phyloP scores from a whole-genome alignment of 139 green algal genomes.

The Picochlorum sp. region DNA sequence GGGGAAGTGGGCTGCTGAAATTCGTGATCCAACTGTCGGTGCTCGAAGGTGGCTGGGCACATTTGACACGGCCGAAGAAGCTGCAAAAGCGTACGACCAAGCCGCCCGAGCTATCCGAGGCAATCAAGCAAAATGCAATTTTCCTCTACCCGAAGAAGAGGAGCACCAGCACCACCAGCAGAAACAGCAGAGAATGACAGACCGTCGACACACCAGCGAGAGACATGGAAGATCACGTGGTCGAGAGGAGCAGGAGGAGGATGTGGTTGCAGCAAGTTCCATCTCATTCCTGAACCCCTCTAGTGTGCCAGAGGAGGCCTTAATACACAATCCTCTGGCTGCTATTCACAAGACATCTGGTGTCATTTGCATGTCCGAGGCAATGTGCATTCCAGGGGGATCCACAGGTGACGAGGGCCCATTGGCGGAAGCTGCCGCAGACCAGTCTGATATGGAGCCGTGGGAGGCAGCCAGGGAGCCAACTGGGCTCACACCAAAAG shows the following conservation, averaged over 20 bases:
- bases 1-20: constrained; percentile 98
- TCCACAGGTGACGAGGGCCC: not conserved
- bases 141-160: constrained; percentile 48
- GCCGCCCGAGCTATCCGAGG: constrained; percentile 82
- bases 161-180: constrained; percentile 9
- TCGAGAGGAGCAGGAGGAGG: not conserved
- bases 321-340: constrained; percentile 20
- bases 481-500: constrained; percentile 11
- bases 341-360: constrained; percentile 11
- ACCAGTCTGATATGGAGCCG: not conserved
- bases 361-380: constrained; percentile 19
- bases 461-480: constrained; percentile 2
- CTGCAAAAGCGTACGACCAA: constrained; percentile 87
- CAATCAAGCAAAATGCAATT: constrained; percentile 79
- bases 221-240: not conserved
- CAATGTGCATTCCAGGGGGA: constrained; percentile 22
- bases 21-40: constrained; percentile 86
- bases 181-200: not conserved
- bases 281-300: not conserved
- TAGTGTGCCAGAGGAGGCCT: constrained; percentile 8
- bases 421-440: not conserved
- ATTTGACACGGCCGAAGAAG: constrained; percentile 92
- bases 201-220: not conserved
- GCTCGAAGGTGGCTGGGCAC: constrained; percentile 89
- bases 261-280: not conserved